Base-by-base conservation (phyloP, 495 filamentous ascomycete species). In the Durotheca rogersii region DNA sequence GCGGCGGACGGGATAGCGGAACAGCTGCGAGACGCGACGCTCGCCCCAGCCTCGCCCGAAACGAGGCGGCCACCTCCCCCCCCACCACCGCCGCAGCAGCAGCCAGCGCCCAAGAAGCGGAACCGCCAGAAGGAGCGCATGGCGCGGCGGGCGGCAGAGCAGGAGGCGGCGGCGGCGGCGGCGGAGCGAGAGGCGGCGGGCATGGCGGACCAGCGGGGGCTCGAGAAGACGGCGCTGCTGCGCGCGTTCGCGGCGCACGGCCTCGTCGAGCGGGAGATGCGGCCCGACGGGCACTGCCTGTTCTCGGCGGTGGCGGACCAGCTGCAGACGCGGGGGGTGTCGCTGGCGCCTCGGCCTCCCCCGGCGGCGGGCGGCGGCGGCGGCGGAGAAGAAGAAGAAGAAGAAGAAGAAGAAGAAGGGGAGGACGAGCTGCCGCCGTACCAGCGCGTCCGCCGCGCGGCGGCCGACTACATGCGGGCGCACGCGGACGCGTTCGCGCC, bases 271-370 rank as follows among this genome's bases (percentile, higher is more conserved):
- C 77, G 87, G 42, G 81, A 87, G 45, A 89, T 97, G 19, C 80
- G 76, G 12, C 90, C 93, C 0, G 92, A 98, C 62, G 93, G 93
- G 0, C 93, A 98, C 62, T 98, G 93, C 66, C 74, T 98, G n/a
- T 98, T 95, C 71, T 84, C 88, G 5, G 90, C 94, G 1, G 76
- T 98, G 33, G 91, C 92, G 31, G 88, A 90, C 62, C 90, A 95
- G 69, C 72, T 96, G 31, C 65, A 63, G 20, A 65, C 68, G 18
- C 47, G 68, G 9, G 71, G 67, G 3, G 59, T 84, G 7, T 59
- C 69, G 1, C 44, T 75, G 0, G 36, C 36, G 1, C 55, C 71
- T 20, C 64, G 67, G 20, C 51, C 59, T 6, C 74, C 71, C 1
- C 70, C 74, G 46, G 58, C 45, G 11, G n/a, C n/a, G n/a, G n/a